Evolutionary conservation across 768 basidiomycete species (phyloP), one percentile per base, ranked within the genome.

Genomic region (Melanogaster broomeanus): DNA sequence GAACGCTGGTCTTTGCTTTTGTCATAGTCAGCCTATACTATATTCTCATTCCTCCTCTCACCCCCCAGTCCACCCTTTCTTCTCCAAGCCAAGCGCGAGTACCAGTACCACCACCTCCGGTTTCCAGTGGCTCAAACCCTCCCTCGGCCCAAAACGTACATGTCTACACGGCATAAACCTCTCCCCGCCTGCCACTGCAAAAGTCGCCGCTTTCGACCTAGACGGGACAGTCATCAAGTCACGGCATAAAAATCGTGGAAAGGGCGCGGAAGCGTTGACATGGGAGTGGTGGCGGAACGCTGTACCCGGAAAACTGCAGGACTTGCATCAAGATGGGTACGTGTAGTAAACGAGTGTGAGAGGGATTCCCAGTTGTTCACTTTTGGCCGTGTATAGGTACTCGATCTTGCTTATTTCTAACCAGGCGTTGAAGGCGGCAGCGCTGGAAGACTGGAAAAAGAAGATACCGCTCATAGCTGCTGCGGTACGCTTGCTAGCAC

Each of bases 191-290:
- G 69, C 73, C 8, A 70, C 68, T 2, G 31, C 74, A n/a, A 87
- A 85, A 57, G 80, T 93, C 28, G 88, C 90, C 10, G 79, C 84
- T 12, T 89, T 94, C 55, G 94, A 97, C 66, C 72, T 97, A 21
- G 94, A 97, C 63, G 92, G 90, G 3, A 94, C 92, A 0, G 60
- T 95, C 52, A 93, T 97, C 65, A 87, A 85, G 57, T 64, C 45
- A 42, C 61, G 51, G 43, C 55, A 42, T 44, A 63, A 45, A 30
- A 53, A 49, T 40, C 74, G 77, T 22, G 70, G 71, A 22, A 72
- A 72, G 42, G 66, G 65, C 27, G 61, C 66, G 21, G 44, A 58
- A 1, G 63, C 74, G 4, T 59, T 65, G 2, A 60, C 65, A 31
- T 84, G 69, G 51, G 79, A 77, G 52, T 88, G 91, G 89, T 94